These are phyloP conservation scores for Tribonema minus DNA, from an alignment of 108 stramenopile species.

Conservation along the genomic window DNA sequence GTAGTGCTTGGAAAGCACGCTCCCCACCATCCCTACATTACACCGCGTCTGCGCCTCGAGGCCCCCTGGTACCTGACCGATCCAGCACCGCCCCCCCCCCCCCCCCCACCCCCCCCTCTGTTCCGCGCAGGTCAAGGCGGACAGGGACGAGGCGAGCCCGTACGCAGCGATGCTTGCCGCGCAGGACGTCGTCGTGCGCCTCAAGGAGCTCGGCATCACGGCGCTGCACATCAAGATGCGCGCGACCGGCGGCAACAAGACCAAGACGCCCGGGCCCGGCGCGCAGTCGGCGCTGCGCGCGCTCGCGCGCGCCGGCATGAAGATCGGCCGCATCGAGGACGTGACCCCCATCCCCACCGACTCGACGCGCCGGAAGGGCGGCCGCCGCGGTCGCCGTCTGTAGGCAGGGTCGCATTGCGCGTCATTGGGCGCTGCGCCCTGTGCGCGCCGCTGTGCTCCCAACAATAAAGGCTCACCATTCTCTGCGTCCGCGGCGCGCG, in stretches of 20 bases:
- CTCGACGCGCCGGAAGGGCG: slow-evolving; percentile 92
- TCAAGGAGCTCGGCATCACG: slow-evolving; percentile 90
- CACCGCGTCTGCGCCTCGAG: too few relatives aligned
- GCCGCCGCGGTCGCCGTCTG: slow-evolving; percentile 99
- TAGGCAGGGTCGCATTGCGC: too few relatives aligned
- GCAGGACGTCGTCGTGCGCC: slow-evolving; percentile 88
- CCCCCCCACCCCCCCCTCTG: too few relatives aligned
- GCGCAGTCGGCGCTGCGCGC: slow-evolving; percentile 96
- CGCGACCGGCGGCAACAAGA: slow-evolving; percentile 97
- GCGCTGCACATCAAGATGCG: slow-evolving; percentile 99
- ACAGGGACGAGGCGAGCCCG: slow-evolving; percentile 97
- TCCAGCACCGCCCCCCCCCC: too few relatives aligned
- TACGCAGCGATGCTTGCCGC: slow-evolving; percentile 99
- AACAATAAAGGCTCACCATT: too few relatives aligned
- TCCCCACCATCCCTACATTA: too few relatives aligned
- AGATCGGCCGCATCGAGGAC: slow-evolving; percentile 99
- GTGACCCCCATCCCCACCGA: slow-evolving; percentile 99
- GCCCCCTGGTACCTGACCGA: too few relatives aligned
- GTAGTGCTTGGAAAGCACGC: too few relatives aligned
- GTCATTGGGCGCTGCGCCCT: too few relatives aligned
- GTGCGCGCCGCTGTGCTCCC: too few relatives aligned
- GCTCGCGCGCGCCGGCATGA: slow-evolving; percentile 85
- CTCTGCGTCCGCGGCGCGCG: too few relatives aligned
- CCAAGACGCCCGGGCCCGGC: slow-evolving; percentile 93
- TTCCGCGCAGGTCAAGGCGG: slow-evolving; percentile 87